These are phyloP conservation scores for Tulasnella sp. DNA, from an alignment of 768 basidiomycete species.

Conservation along the genomic window DNA sequence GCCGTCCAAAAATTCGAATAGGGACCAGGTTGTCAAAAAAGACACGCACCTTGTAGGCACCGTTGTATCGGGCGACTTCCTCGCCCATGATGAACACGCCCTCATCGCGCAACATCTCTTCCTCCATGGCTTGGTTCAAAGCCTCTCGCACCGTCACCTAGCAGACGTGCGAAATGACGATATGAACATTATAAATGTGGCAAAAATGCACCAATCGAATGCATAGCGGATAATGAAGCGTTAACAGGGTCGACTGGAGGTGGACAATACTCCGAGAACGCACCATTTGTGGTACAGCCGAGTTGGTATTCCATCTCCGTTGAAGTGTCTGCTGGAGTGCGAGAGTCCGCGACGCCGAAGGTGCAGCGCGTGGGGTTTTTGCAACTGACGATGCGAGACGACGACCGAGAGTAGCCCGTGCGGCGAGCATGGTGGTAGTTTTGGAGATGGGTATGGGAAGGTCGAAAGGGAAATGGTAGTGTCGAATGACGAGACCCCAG, in stretches of 20 bases:
- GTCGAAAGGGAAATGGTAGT: no score
- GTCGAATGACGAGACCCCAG: constrained; percentile 1
- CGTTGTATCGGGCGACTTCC: constrained; percentile 97
- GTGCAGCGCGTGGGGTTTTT: constrained; percentile 32
- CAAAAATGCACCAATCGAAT: not conserved
- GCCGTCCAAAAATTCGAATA: not conserved
- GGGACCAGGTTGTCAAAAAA: not conserved
- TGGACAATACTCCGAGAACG: no score
- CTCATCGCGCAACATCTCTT: constrained; percentile 96
- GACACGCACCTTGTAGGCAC: constrained; percentile 76
- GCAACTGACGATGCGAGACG: constrained; percentile 42
- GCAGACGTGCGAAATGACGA: no score
- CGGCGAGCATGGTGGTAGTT: constrained; percentile 22
- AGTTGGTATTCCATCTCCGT: constrained; percentile 20
- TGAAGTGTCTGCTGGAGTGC: constrained; percentile 12
- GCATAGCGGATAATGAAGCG: no score
- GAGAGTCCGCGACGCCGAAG: constrained; percentile 24
- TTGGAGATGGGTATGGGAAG: not conserved
- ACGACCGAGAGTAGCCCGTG: constrained; percentile 52
- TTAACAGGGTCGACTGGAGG: no score
- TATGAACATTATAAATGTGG: not conserved
- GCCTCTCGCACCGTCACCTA: constrained; percentile 99
- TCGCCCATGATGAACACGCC: constrained; percentile 92
- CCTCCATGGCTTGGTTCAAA: constrained; percentile 95
- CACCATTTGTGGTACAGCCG: not conserved